Evolutionary conservation across 2,329 filamentous ascomycete genomes (phyloP), one percentile per base, ranked within the genome.

Genomic region (Monilinia fructicola): DNA sequence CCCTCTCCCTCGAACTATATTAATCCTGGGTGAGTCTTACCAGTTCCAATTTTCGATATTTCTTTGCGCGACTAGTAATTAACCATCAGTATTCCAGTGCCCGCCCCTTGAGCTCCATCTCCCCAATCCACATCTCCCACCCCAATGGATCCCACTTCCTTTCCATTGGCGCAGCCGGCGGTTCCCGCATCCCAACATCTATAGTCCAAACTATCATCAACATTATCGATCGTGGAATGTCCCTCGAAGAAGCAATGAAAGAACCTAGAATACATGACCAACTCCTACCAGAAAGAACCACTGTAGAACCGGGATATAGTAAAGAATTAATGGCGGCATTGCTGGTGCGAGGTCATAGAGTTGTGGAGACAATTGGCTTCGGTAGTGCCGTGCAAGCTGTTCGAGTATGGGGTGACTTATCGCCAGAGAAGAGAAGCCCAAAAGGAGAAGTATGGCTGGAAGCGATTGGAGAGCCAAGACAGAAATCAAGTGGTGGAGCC

Each of bases 1-100:
- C 93, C 94, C 1, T 89, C 87, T 0, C 85, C 87, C 4, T 84
- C 88, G 54, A 97, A 98, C 82, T 97, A 87, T 76, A 87, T 97
- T 76, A 84, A 87, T 6, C 87, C 58, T 38, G 44, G 28, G 58
- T 61, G 18, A 50, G 58, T 61, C 31, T 46, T n/a, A 26, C 16
- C 4, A 23, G 11, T n/a, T 18, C 28, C 28, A 18, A 12, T 9
- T n/a, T 35, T 35, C 4, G 5, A n/a, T 6, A 23, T 31, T 3
- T 10, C 16, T 21, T 58, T 44, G 40, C 18, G 7, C 18, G 16
- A 50, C 12, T 21, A 50, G 21, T 38, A 21, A 60, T n/a, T 60
- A 23, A 60, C 28, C 21, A 50, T 6, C 21, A 38, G n/a, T 26
- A 60, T 18, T 12, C 92, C 0, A 84, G 86, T 58, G 97, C 97